Base-by-base conservation (phyloP, 1,139 yeast genomes). In the Eremothecium gossypii region DNA sequence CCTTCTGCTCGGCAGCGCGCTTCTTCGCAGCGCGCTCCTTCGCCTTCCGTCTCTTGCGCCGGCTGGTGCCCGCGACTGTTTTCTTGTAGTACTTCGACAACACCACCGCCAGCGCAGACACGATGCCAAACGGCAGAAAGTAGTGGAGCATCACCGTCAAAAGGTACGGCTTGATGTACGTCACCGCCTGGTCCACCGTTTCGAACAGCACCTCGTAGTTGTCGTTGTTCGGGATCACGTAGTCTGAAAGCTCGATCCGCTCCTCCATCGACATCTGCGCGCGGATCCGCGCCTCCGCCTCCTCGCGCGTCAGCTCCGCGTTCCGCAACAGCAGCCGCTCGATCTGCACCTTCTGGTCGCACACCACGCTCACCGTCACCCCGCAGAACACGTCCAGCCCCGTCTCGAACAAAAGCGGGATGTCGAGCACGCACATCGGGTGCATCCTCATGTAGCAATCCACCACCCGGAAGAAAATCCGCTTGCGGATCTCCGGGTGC, bases 391-490 rank as follows among this genome's bases (percentile, higher is more conserved):
- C 58, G 57, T 85, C 77, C 50, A 91, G 68, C 1, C 78, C 76
- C 30, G 87, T 73, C 59, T 93, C 98, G 62, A 84, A 91, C 27
- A 93, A 67, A 33, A 93, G 66, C 0, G 99, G 99, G 2, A 91
- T 91, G 56, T 93, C 99, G 45, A 91, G 64, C 0, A 93, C 67
- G 10, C 89, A 87, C 55, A 86, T 54, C 11, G 68, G 61, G 34
- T 64, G 49, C 8, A 77, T 65, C 57, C 61, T 43, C 57, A 75
- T 26, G 69, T 86, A 89, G n/a, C 77, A 77, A 43, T 52, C 48
- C 2, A 82, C 39, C 1, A 86, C 66, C 52, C 74, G 77, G 62
- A 71, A 65, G 6, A 76, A 61, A 55, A 89, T 86, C 45, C 77
- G 83, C 49, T 67, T 67, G 41, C 86, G 74, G 2, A 93, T 91